Percentiles rank a stretch among this genome's conserved stretches.
These are phyloP conservation scores for Debaryomyces robertsiae DNA, from an alignment of 1,139 yeast genomes.

Conservation along the genomic window DNA sequence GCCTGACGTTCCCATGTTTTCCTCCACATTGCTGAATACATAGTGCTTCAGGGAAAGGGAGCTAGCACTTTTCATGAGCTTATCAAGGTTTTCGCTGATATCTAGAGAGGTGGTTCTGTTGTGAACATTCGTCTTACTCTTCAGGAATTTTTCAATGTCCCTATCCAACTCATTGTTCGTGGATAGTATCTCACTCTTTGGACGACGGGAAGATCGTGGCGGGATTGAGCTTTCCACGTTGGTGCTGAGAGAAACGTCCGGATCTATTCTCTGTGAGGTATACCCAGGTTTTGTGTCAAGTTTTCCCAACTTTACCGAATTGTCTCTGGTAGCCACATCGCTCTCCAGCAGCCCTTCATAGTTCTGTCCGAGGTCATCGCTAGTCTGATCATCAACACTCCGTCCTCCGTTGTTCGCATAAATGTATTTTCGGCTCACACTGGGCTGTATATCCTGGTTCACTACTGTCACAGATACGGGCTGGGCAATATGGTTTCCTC, in stretches of 20 bases:
- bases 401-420: conserved; percentile 2
- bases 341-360: conserved; percentile 8
- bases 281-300: conserved; percentile 12
- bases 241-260: conserved; percentile 38
- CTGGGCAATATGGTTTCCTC: conserved; percentile 23
- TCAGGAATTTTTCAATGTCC: conserved; percentile 14
- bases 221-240: conserved; percentile 45
- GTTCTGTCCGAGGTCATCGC: conserved; percentile 11
- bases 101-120: conserved; percentile 21
- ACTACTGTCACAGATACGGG: conserved; percentile 29
- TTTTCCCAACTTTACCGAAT: conserved; percentile 19
- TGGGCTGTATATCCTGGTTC: conserved; percentile 13
- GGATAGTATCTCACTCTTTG: conserved; percentile 34
- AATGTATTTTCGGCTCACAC: conserved; percentile 4
- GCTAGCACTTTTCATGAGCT: conserved; percentile 43
- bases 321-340: conserved; percentile 7
- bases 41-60: conserved; percentile 19
- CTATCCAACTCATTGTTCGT: conserved; percentile 16
- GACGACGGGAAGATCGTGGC: conserved; percentile 44
- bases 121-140: conserved; percentile 9
- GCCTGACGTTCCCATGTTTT: conserved; percentile 1
- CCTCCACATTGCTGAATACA: conserved; percentile 1
- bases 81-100: conserved; percentile 43
- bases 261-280: conserved; percentile 19
- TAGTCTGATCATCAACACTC: no score